Base-by-base conservation (phyloP, 179 eudicot species). In the Spergularia azorica region DNA sequence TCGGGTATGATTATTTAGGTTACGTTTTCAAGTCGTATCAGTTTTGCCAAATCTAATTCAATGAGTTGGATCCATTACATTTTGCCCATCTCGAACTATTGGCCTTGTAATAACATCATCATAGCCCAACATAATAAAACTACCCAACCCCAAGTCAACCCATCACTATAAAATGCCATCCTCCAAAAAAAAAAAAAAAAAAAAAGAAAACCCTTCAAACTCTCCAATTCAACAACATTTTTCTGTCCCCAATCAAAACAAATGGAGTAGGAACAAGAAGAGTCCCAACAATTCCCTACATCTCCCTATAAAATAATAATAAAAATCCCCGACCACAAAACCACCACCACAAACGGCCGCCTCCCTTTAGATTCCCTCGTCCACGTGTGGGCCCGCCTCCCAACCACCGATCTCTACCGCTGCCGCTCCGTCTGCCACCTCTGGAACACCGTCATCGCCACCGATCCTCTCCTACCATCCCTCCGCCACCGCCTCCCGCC, bases 351-450 rank as follows among this genome's bases (percentile, higher is more conserved):
- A 39, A 71, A 57, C 38, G 84, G 81, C 20, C 41, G 76, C 13
- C 26, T 78, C 3, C 73, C 82, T 3, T 54, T 55, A 3, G 82
- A 82, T 21, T 56, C 79, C 39, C 74, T 78, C 17, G 12, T 71
- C 32, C 82, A 78, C 6, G 54, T 82, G 56, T 82, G 82, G 84
- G 54, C 84, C 15, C 75, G 75, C 12, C 79, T 82, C 16, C 82
- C 84, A 9, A 50, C 73, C 2, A 58, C 72, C n/a, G 5, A 73
- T 65, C 82, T 82, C 2, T 82, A 70, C 82, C 73, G 76, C 11
- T 74, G 52, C 59, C 56, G 82, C 0, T 69, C 84, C 13, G 82
- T 82, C 10, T 82, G 84, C 59, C 79, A 82, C 36, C 73, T 78
- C n/a, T 78, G 82, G 84, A 82, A 82, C 18, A 38, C 65, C 61